phyloP scores from a whole-genome alignment of 2,329 filamentous ascomycete genomes.

The Myriosclerotinia scirpicola region DNA sequence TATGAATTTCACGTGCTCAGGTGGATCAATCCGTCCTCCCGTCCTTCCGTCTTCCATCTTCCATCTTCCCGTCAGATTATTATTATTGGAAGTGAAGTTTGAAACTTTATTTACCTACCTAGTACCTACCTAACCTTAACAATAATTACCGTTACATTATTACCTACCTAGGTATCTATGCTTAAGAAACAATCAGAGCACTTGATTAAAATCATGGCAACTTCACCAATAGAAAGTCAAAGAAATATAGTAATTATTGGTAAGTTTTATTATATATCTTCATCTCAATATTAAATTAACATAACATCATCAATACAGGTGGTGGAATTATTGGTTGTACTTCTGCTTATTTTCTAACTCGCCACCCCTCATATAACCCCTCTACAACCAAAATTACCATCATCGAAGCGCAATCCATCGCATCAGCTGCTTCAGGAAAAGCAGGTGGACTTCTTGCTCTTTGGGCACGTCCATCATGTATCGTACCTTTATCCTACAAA shows the following conservation, averaged over 20 bases:
- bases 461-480: conserved; percentile 84
- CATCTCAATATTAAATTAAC: conserved; percentile 44
- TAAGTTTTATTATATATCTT: conserved; percentile 50
- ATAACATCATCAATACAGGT: conserved; percentile 42
- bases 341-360: conserved; percentile 86
- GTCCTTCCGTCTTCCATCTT: no score
- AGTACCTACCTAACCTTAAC: no score
- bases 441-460: conserved; percentile 86
- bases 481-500: conserved; percentile 82
- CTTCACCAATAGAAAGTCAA: background rate
- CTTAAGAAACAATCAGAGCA: conserved; percentile 2
- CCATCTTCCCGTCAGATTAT: no score
- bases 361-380: conserved; percentile 78
- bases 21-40: no score
- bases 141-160: background rate
- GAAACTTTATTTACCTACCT: no score
- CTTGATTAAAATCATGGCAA: conserved; percentile 12
- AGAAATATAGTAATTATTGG: conserved; percentile 41
- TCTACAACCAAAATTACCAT: conserved; percentile 76
- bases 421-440: conserved; percentile 91
- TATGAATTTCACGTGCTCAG: no score
- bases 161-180: background rate
- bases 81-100: no score
- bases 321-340: conserved; percentile 92
- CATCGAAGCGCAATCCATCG: conserved; percentile 81